Percentiles rank a stretch among this genome's conserved stretches.
These are phyloP conservation scores for Candida sanyiensis DNA, from an alignment of 805 yeast genomes.

Conservation along the genomic window DNA sequence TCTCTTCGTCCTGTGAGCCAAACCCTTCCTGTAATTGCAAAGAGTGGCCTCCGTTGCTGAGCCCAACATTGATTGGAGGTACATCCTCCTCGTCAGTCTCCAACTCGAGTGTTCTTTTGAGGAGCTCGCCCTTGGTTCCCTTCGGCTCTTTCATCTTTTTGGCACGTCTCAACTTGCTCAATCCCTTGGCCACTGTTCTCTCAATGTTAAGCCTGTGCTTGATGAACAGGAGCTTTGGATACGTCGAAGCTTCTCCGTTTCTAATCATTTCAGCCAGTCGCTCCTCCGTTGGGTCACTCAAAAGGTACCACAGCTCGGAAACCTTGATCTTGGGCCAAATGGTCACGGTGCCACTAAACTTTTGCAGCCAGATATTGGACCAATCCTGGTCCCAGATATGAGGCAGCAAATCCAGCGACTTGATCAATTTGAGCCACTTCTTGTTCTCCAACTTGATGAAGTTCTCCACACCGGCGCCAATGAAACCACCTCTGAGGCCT, in stretches of 20 bases:
- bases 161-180: constrained; percentile 25
- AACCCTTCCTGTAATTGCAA: constrained; percentile 13
- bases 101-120: constrained; percentile 6
- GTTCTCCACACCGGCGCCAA: constrained; percentile 67
- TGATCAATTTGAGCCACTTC: constrained; percentile 70
- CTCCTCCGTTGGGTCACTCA: constrained; percentile 63
- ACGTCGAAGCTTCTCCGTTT: constrained; percentile 61
- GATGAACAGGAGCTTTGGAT: constrained; percentile 60
- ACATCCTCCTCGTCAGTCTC: constrained; percentile 14
- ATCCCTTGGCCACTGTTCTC: constrained; percentile 51
- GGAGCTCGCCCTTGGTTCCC: constrained; percentile 3
- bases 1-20: constrained; percentile 9
- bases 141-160: not conserved
- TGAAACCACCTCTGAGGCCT: constrained; percentile 70
- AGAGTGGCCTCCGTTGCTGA: not conserved
- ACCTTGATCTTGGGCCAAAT: constrained; percentile 65
- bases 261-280: constrained; percentile 48
- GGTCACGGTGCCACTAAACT: constrained; percentile 70
- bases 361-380: constrained; percentile 71
- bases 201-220: constrained; percentile 62
- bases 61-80: constrained; percentile 1
- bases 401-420: constrained; percentile 62
- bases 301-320: constrained; percentile 54
- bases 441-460: constrained; percentile 64
- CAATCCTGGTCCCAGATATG: constrained; percentile 69